Percentiles rank a stretch among this genome's conserved stretches.
These are phyloP conservation scores for Pleurotus ostreatus DNA, from an alignment of 768 basidiomycete genomes.

Conservation along the genomic window DNA sequence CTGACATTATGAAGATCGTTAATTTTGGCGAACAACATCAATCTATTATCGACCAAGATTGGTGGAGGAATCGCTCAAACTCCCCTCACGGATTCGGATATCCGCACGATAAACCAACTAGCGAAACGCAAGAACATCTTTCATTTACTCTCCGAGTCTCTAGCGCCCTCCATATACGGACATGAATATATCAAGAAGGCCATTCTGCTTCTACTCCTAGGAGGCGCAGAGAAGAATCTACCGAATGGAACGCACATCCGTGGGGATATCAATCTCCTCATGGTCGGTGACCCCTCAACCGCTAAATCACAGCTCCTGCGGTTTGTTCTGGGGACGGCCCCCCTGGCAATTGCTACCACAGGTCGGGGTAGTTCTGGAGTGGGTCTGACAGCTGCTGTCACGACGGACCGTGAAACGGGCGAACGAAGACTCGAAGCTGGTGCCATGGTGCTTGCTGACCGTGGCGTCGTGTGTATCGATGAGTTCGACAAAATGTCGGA, in stretches of 20 bases:
- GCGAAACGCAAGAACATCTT: constrained; percentile 87
- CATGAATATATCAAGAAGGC: constrained; percentile 96
- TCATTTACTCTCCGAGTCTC: constrained; percentile 83
- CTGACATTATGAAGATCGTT: constrained; percentile 60
- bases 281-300: constrained; percentile 99
- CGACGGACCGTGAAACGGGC: constrained; percentile 96
- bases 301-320: constrained; percentile 96
- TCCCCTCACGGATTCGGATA: constrained; percentile 87
- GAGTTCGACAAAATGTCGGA: constrained; percentile 99
- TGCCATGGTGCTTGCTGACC: constrained; percentile 98
- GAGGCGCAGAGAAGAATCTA: constrained; percentile 97
- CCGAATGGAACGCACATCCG: constrained; percentile 97
- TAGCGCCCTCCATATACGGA: constrained; percentile 96
- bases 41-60: constrained; percentile 89
- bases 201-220: constrained; percentile 86
- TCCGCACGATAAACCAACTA: constrained; percentile 93
- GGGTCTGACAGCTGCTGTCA: constrained; percentile 97
- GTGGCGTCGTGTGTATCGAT: constrained; percentile 98
- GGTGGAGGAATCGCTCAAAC: constrained; percentile 95
- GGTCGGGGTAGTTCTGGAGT: constrained; percentile 98
- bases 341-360: constrained; percentile 96
- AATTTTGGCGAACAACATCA: constrained; percentile 92
- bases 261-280: constrained; percentile 98
- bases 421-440: constrained; percentile 96
- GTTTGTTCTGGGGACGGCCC: constrained; percentile 94